These are phyloP conservation scores for Auricularia cornea DNA, from an alignment of 768 basidiomycete genomes.

Conservation along the genomic window DNA sequence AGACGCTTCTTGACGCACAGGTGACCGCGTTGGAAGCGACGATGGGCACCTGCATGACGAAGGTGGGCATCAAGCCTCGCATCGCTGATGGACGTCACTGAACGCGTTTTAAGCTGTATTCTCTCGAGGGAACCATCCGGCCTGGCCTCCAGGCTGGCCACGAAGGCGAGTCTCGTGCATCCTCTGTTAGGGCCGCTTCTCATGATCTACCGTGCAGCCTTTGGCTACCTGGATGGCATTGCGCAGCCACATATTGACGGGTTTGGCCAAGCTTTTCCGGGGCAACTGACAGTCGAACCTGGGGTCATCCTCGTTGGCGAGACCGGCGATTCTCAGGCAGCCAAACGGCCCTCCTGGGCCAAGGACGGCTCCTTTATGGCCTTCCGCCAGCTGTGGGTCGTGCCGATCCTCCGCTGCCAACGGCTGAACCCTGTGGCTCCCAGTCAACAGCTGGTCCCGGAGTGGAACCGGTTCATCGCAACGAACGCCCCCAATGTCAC, in stretches of 20 bases:
- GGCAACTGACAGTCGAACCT: conserved; percentile 17
- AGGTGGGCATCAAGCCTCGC: neutral
- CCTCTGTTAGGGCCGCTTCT: neutral
- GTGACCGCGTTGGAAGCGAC: conserved; percentile 1
- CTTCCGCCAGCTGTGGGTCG: conserved; percentile 34
- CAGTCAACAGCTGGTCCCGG: conserved; percentile 32
- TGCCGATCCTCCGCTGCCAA: neutral
- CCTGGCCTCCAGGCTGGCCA: conserved; percentile 30
- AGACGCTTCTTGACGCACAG: conserved; percentile 23
- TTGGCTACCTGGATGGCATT: conserved; percentile 46
- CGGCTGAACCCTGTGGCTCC: conserved; percentile 9
- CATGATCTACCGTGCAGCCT: conserved; percentile 19
- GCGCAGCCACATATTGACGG: conserved; percentile 37
- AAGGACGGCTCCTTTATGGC: conserved; percentile 44
- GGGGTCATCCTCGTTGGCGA: conserved; percentile 21
- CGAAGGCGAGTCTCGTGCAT: conserved; percentile 25
- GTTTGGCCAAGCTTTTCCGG: conserved; percentile 15
- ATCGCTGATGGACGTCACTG: neutral
- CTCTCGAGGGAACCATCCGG: conserved; percentile 26
- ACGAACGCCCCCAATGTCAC: conserved; percentile 16
- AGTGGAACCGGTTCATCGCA: conserved; percentile 39
- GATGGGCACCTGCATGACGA: neutral
- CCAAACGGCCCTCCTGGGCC: conserved; percentile 33
- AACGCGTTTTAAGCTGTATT: neutral
- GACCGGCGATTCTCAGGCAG: conserved; percentile 8